These are phyloP conservation scores for Aspergillus sp. DNA, from an alignment of 2,329 filamentous ascomycete species.

Conservation along the genomic window DNA sequence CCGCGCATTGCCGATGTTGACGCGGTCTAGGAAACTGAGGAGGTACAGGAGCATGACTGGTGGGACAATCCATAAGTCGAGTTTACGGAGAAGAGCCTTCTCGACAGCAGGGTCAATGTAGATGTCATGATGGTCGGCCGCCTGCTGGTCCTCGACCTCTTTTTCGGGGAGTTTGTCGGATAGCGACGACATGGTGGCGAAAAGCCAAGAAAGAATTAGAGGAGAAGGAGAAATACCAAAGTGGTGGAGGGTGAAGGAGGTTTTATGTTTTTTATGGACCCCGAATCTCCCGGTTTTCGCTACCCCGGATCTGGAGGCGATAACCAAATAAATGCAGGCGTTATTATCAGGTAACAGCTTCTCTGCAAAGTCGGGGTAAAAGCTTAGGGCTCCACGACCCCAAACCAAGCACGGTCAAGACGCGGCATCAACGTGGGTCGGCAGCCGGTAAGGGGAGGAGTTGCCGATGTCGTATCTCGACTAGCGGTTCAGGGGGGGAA, in stretches of 20 bases:
- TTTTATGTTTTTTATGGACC: not conserved
- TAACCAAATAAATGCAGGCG: not conserved
- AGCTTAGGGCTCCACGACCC: not conserved
- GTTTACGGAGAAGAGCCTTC: constrained; percentile 9
- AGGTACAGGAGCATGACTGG: constrained; percentile 10
- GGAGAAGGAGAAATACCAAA: not conserved
- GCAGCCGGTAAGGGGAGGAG: not conserved
- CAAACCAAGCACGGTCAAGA: not conserved
- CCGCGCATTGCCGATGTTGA: constrained; percentile 11
- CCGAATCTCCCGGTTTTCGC: not conserved
- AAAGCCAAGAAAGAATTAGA: not conserved
- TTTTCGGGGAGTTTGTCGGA: constrained; percentile 2
- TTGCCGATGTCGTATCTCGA: not conserved
- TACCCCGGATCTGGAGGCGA: not conserved
- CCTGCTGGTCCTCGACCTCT: not conserved
- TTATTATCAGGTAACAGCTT: not conserved
- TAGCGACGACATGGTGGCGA: constrained; percentile 2
- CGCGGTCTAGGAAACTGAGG: constrained; percentile 10
- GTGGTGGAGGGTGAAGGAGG: not conserved
- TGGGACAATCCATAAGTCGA: constrained; percentile 8
- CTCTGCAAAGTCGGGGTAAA: not conserved
- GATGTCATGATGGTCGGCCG: constrained; percentile 7
- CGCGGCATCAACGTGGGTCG: not conserved
- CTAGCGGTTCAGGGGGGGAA: not conserved
- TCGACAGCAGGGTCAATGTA: constrained; percentile 11